These are phyloP conservation scores for Rhodotorula sp. DNA, from an alignment of 1,284 basidiomycete species.

Conservation along the genomic window DNA sequence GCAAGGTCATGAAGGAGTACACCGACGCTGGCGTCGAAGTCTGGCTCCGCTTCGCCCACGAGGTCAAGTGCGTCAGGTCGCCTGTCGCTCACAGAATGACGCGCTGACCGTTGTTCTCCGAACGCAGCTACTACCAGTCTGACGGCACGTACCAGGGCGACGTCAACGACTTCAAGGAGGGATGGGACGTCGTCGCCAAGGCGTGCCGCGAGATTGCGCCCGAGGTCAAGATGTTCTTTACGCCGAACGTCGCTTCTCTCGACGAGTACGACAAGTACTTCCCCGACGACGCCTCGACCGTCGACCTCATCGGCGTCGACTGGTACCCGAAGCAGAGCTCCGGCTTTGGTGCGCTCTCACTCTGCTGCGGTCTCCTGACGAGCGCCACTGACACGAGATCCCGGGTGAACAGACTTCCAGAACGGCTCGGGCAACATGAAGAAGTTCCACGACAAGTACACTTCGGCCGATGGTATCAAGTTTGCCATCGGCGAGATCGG, in stretches of 20 bases:
- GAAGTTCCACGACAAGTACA: slow-evolving; percentile 51
- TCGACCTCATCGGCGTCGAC: slow-evolving; percentile 49
- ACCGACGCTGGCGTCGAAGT: slow-evolving; percentile 51
- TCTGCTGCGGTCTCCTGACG: too few relatives aligned
- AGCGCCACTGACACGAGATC: neutral
- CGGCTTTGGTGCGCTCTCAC: slow-evolving; percentile 3
- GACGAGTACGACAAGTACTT: slow-evolving; percentile 45
- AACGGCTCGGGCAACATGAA: slow-evolving; percentile 48
- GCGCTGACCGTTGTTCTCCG: neutral
- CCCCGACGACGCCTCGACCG: slow-evolving; percentile 47
- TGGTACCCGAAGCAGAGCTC: slow-evolving; percentile 45
- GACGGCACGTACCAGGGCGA: slow-evolving; percentile 46
- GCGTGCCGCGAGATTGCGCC: slow-evolving; percentile 47
- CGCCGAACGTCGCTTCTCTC: slow-evolving; percentile 44
- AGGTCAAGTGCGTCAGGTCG: slow-evolving; percentile 29
- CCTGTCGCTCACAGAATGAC: too few relatives aligned
- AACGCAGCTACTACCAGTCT: slow-evolving; percentile 43
- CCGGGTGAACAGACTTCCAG: slow-evolving; percentile 23
- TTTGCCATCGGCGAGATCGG: slow-evolving; percentile 53
- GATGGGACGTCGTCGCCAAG: slow-evolving; percentile 48
- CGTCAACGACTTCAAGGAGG: slow-evolving; percentile 50
- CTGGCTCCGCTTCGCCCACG: slow-evolving; percentile 51
- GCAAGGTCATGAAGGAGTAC: slow-evolving; percentile 50
- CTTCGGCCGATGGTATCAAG: slow-evolving; percentile 31
- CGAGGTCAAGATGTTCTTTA: slow-evolving; percentile 49